These are phyloP conservation scores for Choricystis sp. DNA, from an alignment of 139 green algal species.

Conservation along the genomic window DNA sequence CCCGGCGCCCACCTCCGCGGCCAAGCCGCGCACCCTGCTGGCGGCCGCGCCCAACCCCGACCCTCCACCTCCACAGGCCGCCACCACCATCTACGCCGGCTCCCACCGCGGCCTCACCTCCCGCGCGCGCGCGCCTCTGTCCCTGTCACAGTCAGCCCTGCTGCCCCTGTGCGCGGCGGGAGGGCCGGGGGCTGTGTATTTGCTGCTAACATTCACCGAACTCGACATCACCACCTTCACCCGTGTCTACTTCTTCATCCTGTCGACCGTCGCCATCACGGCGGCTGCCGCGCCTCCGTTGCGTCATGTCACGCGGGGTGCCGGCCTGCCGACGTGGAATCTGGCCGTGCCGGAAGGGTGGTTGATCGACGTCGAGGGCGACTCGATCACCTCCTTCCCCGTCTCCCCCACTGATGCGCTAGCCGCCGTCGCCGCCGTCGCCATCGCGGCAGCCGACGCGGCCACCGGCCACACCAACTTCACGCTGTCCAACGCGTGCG, in stretches of 20 bases:
- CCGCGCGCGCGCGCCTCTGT: slow-evolving; percentile 42
- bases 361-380: slow-evolving; percentile 25
- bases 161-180: slow-evolving; percentile 42
- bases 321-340: slow-evolving; percentile 18
- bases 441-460: slow-evolving; percentile 25
- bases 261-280: slow-evolving; percentile 42
- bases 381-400: slow-evolving; percentile 10
- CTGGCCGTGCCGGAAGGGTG: slow-evolving; percentile 29
- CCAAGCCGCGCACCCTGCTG: too few species aligned
- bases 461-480: slow-evolving; percentile 43
- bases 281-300: slow-evolving; percentile 25
- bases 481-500: slow-evolving; percentile 60
- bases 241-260: slow-evolving; percentile 65
- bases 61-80: too few species aligned
- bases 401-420: slow-evolving; percentile 17
- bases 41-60: too few species aligned
- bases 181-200: slow-evolving; percentile 53
- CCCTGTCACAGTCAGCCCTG: slow-evolving; percentile 45
- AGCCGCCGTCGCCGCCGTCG: slow-evolving; percentile 18
- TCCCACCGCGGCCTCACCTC: slow-evolving; percentile 48
- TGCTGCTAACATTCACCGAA: slow-evolving; percentile 61
- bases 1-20: too few species aligned
- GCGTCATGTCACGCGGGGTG: slow-evolving; percentile 6
- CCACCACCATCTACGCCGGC: slow-evolving; percentile 79
- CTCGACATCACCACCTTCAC: slow-evolving; percentile 46